phyloP scores from a whole-genome alignment of 2,329 filamentous ascomycete genomes.

The Botrytis medusae region DNA sequence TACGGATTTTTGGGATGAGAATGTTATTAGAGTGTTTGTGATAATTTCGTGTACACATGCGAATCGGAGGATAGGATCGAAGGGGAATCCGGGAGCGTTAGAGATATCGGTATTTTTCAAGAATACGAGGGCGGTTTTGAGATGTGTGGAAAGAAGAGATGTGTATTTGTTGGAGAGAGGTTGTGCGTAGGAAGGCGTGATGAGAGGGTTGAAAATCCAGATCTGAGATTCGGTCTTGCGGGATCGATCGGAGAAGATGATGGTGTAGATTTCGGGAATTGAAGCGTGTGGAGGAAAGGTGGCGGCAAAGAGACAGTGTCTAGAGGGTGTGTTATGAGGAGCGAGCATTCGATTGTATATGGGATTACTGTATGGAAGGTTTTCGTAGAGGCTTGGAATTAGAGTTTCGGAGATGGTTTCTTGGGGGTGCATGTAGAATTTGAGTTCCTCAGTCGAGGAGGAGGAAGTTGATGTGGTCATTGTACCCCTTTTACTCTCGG shows the following conservation, averaged over 20 bases:
- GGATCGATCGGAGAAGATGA: slow-evolving; percentile 38
- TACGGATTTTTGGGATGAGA: slow-evolving; percentile 24
- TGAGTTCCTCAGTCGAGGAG: not conserved
- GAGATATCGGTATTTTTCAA: slow-evolving; percentile 30
- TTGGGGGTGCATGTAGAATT: slow-evolving; percentile 30
- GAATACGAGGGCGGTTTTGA: slow-evolving; percentile 27
- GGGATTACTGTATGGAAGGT: slow-evolving; percentile 37
- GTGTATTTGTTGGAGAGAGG: slow-evolving; percentile 24
- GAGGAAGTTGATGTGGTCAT: not conserved
- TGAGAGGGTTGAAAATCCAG: slow-evolving; percentile 37
- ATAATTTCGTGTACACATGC: slow-evolving; percentile 31
- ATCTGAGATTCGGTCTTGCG: slow-evolving; percentile 38
- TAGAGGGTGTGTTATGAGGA: slow-evolving; percentile 34
- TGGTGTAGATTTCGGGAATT: slow-evolving; percentile 29
- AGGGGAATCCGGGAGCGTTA: slow-evolving; percentile 38
- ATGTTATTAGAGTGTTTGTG: slow-evolving; percentile 20
- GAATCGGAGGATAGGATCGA: slow-evolving; percentile 32
- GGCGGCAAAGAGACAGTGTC: slow-evolving; percentile 38
- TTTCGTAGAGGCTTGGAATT: slow-evolving; percentile 28
- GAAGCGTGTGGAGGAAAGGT: slow-evolving; percentile 27
- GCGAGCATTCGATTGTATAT: slow-evolving; percentile 36
- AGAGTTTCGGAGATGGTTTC: slow-evolving; percentile 28
- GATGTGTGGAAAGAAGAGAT: slow-evolving; percentile 24
- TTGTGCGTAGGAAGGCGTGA: slow-evolving; percentile 11
- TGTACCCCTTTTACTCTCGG: not conserved